A percentile compares a stretch with the other conserved stretches of the same genome.
phyloP scores from a whole-genome alignment of 441 rosid species.

The Cnidoscolus chayamansa region DNA sequence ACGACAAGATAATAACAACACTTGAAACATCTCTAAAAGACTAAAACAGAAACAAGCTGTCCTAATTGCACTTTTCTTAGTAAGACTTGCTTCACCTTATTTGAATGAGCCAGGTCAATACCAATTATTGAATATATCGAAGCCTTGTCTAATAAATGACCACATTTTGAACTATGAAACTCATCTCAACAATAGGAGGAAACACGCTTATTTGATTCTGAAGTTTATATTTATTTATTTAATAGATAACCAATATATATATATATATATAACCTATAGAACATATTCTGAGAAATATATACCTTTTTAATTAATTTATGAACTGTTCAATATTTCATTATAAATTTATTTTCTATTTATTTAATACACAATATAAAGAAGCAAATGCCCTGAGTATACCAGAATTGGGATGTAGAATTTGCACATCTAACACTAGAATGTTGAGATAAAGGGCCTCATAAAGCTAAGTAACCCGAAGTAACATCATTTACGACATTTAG shows the following conservation, averaged over 20 bases:
- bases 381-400: background rate
- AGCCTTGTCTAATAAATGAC: background rate
- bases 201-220: background rate
- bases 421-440: background rate
- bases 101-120: background rate
- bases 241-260: background rate
- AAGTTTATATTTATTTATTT: background rate
- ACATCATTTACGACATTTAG: background rate
- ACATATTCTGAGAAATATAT: no score
- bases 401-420: background rate
- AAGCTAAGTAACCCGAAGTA: background rate
- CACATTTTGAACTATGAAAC: background rate
- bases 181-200: no score
- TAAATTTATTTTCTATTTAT: no score
- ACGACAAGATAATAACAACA: background rate
- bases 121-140: background rate
- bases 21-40: constrained; percentile 1
- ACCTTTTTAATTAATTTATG: no score
- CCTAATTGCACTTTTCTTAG: background rate
- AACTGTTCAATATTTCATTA: no score
- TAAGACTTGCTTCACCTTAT: background rate
- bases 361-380: no score
- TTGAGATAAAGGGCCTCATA: background rate
- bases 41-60: background rate
- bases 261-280: no score